A percentile compares a stretch with the other conserved stretches of the same genome.
These are phyloP conservation scores for Dipteronia dyeriana DNA, from an alignment of 345 rosid genomes.

Conservation along the genomic window DNA sequence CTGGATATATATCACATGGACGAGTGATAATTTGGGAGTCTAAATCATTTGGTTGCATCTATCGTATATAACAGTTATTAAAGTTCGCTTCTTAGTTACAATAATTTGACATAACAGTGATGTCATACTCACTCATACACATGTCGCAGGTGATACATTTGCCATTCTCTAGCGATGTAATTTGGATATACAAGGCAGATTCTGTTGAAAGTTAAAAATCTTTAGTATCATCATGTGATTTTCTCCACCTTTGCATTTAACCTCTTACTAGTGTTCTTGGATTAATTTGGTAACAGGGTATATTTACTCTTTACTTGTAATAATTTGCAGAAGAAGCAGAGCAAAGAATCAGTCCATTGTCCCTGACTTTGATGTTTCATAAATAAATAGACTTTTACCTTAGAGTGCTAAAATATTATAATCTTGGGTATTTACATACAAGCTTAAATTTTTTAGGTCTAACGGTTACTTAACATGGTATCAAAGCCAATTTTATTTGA, in stretches of 20 bases:
- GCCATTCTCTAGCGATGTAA: background rate
- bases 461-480: background rate
- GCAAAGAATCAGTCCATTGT: background rate
- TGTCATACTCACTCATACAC: background rate
- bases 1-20: background rate
- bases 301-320: background rate
- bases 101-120: background rate
- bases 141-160: too few relatives aligned
- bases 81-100: background rate
- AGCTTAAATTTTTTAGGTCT: background rate
- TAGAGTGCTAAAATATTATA: background rate
- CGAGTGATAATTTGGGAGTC: background rate
- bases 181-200: background rate
- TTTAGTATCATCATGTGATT: background rate
- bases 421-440: background rate
- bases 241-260: background rate
- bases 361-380: background rate
- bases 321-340: background rate
- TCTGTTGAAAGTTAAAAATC: background rate
- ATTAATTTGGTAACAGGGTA: too few relatives aligned
- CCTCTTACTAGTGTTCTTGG: background rate
- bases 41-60: conserved; percentile 6
- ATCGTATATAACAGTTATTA: background rate
- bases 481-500: too few relatives aligned
- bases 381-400: background rate